Percentiles rank a stretch among this genome's conserved stretches.
phyloP scores from a whole-genome alignment of 1,284 basidiomycete species.

The Apiotrichum gracile region DNA sequence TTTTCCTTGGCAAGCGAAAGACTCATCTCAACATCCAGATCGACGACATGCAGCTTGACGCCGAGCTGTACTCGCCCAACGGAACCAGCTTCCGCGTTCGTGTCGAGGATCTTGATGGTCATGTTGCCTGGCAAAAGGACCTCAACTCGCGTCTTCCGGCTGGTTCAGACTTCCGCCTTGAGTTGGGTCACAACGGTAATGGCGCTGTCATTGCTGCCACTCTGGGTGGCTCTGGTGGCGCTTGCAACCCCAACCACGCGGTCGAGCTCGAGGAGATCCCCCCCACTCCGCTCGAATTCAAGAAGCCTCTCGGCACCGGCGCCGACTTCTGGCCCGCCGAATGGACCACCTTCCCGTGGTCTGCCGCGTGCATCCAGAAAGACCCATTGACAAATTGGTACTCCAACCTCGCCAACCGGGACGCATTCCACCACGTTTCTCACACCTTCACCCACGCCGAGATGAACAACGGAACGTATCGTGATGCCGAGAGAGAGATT shows the following conservation, averaged over 20 bases:
- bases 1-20: conserved; percentile 13
- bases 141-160: conserved; percentile 8
- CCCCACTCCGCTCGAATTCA: conserved; percentile 3
- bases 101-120: conserved; percentile 5
- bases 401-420: neutral
- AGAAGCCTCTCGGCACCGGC: conserved; percentile 7
- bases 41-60: conserved; percentile 7
- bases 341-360: conserved; percentile 4
- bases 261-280: neutral
- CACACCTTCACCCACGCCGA: conserved; percentile 9
- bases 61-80: conserved; percentile 5
- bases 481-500: conserved; percentile 5
- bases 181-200: conserved; percentile 11
- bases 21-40: conserved; percentile 6
- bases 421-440: conserved; percentile 7
- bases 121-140: conserved; percentile 5
- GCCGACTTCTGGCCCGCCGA: conserved; percentile 1
- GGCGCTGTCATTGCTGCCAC: conserved; percentile 1
- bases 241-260: conserved; percentile 1
- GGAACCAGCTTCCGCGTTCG: conserved; percentile 1
- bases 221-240: neutral
- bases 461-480: conserved; percentile 7
- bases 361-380: neutral
- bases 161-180: conserved; percentile 5
- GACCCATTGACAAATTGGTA: conserved; percentile 6